Conservation (phyloP, 2,329 filamentous ascomycete species). For the Fusarium hostae region DNA sequence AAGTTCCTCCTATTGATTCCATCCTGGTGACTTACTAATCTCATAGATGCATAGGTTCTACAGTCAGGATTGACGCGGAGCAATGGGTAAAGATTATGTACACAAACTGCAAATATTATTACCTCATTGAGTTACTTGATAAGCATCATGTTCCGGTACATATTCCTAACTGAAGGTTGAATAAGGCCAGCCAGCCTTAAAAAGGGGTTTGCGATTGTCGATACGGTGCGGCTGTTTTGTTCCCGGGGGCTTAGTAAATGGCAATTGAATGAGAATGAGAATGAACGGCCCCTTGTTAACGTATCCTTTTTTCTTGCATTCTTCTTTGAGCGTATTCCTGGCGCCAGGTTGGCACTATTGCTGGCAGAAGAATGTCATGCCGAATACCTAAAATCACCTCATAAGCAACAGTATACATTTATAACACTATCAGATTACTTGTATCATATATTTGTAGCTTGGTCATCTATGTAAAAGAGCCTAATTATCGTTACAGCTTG, state of each 20-base stretch:
- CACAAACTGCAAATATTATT: too few relatives aligned
- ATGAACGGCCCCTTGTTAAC: background rate
- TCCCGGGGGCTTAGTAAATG: background rate
- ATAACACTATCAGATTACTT: background rate
- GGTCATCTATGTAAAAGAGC: background rate
- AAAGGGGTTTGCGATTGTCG: too few relatives aligned
- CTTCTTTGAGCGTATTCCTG: background rate
- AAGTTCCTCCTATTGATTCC: background rate
- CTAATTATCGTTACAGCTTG: conserved; percentile 47
- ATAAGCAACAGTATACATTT: background rate
- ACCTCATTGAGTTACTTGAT: too few relatives aligned
- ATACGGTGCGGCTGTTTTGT: too few relatives aligned
- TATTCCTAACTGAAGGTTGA: too few relatives aligned
- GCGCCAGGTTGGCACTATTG: background rate
- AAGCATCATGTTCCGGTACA: too few relatives aligned
- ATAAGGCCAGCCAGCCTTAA: too few relatives aligned
- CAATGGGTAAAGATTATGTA: background rate
- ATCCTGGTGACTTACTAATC: background rate
- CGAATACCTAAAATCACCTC: background rate
- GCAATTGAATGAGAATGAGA: background rate
- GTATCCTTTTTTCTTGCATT: background rate
- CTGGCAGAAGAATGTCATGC: background rate
- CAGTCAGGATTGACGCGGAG: background rate
- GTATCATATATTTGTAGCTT: conserved; percentile 1
- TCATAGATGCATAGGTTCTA: background rate